These are phyloP conservation scores for Podospora comata DNA, from an alignment of 495 filamentous ascomycete species.

Conservation along the genomic window DNA sequence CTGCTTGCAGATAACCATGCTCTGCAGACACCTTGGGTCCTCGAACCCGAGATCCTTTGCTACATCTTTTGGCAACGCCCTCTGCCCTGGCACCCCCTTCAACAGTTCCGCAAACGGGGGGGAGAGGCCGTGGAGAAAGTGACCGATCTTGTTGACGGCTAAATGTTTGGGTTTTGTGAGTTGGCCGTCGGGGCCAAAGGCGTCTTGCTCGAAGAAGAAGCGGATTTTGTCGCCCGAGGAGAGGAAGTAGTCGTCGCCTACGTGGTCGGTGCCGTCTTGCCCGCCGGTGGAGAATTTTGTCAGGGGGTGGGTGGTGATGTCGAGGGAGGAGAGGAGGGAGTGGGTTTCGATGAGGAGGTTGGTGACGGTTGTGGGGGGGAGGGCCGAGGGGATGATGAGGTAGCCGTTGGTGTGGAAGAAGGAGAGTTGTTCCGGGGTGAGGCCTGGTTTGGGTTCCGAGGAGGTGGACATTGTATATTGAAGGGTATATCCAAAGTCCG, in stretches of 20 bases:
- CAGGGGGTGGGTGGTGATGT: slow-evolving; percentile 77
- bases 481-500: background rate
- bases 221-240: slow-evolving; percentile 82
- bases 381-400: slow-evolving; percentile 78
- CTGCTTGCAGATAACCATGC: slow-evolving; percentile 98
- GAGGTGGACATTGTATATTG: slow-evolving; percentile 8
- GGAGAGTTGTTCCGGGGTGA: slow-evolving; percentile 67
- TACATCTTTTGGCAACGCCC: slow-evolving; percentile 53
- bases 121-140: slow-evolving; percentile 76
- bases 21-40: slow-evolving; percentile 74
- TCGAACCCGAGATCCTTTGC: slow-evolving; percentile 67
- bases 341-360: slow-evolving; percentile 72
- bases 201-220: slow-evolving; percentile 95
- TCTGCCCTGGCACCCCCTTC: slow-evolving; percentile 45
- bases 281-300: slow-evolving; percentile 85
- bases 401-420: slow-evolving; percentile 82
- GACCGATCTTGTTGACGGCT: slow-evolving; percentile 96
- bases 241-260: slow-evolving; percentile 95
- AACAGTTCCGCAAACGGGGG: slow-evolving; percentile 64
- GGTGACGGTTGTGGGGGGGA: slow-evolving; percentile 59
- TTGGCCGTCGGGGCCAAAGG: slow-evolving; percentile 56
- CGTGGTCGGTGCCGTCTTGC: slow-evolving; percentile 62
- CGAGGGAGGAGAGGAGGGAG: slow-evolving; percentile 69
- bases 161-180: slow-evolving; percentile 72
- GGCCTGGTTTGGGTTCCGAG: slow-evolving; percentile 37